Conservation (phyloP, 768 basidiomycete species). For the Boletus rex-veris region DNA sequence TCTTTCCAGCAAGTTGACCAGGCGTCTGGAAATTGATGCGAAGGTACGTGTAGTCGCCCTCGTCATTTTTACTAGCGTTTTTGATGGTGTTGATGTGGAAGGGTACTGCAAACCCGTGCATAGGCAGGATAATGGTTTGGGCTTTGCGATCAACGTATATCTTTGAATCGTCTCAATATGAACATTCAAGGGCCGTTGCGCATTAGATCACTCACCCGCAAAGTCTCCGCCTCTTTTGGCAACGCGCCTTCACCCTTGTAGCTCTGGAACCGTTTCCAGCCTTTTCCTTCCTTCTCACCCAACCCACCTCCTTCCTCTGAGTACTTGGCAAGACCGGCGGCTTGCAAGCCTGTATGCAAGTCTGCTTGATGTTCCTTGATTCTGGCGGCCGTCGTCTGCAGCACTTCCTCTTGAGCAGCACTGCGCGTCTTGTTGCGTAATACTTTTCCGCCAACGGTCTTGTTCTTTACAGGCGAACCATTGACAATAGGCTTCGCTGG, state of each 20-base stretch:
- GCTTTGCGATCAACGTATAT: constrained; percentile 89
- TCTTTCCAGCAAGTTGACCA: constrained; percentile 95
- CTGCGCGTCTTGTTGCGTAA: constrained; percentile 88
- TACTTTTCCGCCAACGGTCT: constrained; percentile 80
- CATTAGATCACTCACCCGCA: constrained; percentile 55
- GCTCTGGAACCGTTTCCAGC: constrained; percentile 94
- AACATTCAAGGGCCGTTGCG: constrained; percentile 2
- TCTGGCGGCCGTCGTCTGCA: constrained; percentile 71
- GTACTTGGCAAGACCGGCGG: constrained; percentile 77
- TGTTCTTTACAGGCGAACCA: constrained; percentile 65
- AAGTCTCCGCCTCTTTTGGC: constrained; percentile 75
- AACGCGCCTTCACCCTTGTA: constrained; percentile 93
- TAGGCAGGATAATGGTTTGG: constrained; percentile 85
- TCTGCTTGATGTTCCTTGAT: constrained; percentile 87
- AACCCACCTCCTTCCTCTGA: constrained; percentile 75
- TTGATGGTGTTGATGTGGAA: constrained; percentile 99
- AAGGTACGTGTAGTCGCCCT: constrained; percentile 90
- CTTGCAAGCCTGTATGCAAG: constrained; percentile 71
- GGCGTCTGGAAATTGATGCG: constrained; percentile 99
- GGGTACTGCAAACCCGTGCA: constrained; percentile 93
- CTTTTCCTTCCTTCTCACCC: constrained; percentile 83
- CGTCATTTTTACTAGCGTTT: constrained; percentile 96
- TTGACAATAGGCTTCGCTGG: constrained; percentile 53
- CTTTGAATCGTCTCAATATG: constrained; percentile 38
- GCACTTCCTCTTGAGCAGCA: constrained; percentile 79